Conservation (phyloP, 805 yeast species). For the Danielia oregonensis region DNA sequence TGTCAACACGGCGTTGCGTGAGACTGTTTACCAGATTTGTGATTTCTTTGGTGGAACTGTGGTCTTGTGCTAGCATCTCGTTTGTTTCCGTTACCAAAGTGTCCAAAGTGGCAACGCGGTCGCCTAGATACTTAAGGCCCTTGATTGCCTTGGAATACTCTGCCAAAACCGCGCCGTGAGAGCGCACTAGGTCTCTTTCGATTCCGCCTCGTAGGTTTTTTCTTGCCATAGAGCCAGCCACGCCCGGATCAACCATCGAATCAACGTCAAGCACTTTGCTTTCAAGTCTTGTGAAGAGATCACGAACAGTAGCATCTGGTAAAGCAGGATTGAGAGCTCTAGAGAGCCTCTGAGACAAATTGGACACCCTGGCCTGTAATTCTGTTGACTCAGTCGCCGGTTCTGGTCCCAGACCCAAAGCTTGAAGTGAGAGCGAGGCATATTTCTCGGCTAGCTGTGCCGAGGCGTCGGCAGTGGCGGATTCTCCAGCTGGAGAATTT, state of each 20-base stretch:
- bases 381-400: neutral
- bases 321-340: slow-evolving; percentile 46
- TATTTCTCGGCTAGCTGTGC: slow-evolving; percentile 41
- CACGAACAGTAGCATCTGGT: slow-evolving; percentile 30
- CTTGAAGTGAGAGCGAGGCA: slow-evolving; percentile 43
- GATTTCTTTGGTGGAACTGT: slow-evolving; percentile 19
- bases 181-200: slow-evolving; percentile 56
- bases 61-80: slow-evolving; percentile 33
- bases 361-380: slow-evolving; percentile 7
- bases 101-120: slow-evolving; percentile 9
- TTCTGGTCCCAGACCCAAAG: slow-evolving; percentile 21
- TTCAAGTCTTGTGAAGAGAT: slow-evolving; percentile 29
- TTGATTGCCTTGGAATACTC: slow-evolving; percentile 31
- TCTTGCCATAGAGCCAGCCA: slow-evolving; percentile 58
- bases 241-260: slow-evolving; percentile 42
- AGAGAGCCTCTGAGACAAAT: slow-evolving; percentile 43
- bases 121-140: slow-evolving; percentile 19
- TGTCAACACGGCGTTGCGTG: slow-evolving; percentile 26
- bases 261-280: slow-evolving; percentile 27
- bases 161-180: slow-evolving; percentile 38
- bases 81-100: slow-evolving; percentile 30
- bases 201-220: slow-evolving; percentile 56
- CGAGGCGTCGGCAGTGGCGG: slow-evolving; percentile 7
- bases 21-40: slow-evolving; percentile 23
- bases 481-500: slow-evolving; percentile 1